Evolutionary conservation across 768 basidiomycete genomes (phyloP).

Genomic region (Tylopilus sp.): DNA sequence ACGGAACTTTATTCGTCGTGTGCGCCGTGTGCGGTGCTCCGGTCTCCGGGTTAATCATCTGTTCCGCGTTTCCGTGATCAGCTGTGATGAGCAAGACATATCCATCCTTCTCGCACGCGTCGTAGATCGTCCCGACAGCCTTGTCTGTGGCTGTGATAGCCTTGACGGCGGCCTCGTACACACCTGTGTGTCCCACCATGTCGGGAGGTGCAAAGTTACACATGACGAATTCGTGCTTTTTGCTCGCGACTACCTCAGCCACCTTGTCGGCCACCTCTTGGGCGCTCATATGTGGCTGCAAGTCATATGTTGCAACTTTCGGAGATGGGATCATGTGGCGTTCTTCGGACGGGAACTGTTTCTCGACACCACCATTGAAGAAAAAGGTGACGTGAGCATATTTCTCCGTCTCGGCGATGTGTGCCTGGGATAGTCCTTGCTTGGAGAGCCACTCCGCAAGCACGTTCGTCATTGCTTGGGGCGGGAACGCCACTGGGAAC

Average conservation of each 20-base stretch:
- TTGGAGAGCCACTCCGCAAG: slow-evolving; percentile 88
- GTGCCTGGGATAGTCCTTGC: slow-evolving; percentile 78
- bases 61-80: slow-evolving; percentile 95
- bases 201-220: slow-evolving; percentile 98
- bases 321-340: slow-evolving; percentile 88
- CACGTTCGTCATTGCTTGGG: slow-evolving; percentile 90
- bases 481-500: slow-evolving; percentile 90
- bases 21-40: slow-evolving; percentile 91
- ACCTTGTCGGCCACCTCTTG: slow-evolving; percentile 89
- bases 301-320: slow-evolving; percentile 93
- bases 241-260: slow-evolving; percentile 71
- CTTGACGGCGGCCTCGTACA: slow-evolving; percentile 86
- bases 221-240: slow-evolving; percentile 87
- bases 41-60: slow-evolving; percentile 83
- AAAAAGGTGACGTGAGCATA: slow-evolving; percentile 98
- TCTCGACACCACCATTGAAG: slow-evolving; percentile 96
- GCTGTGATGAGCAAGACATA: slow-evolving; percentile 88
- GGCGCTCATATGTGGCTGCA: slow-evolving; percentile 86
- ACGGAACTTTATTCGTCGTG: slow-evolving; percentile 83
- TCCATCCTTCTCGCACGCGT: slow-evolving; percentile 80
- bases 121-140: slow-evolving; percentile 84
- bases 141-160: slow-evolving; percentile 87
- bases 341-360: slow-evolving; percentile 81
- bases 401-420: slow-evolving; percentile 97
- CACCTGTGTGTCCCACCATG: slow-evolving; percentile 95